phyloP scores from a whole-genome alignment of 1,139 yeast species.

The Magnusiomyces fungicola region DNA sequence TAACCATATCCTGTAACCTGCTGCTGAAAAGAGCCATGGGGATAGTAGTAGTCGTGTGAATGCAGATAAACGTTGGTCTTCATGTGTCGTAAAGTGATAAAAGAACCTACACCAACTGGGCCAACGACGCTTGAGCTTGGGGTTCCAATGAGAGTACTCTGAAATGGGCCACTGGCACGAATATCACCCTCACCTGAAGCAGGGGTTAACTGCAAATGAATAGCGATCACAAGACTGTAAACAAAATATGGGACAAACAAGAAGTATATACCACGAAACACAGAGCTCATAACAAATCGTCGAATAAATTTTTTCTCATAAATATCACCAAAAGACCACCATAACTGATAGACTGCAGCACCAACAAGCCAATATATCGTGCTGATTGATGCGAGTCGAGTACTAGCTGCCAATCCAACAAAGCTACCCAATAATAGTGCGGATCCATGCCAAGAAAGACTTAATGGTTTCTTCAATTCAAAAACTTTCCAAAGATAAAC shows the following conservation, averaged over 20 bases:
- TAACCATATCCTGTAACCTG: constrained; percentile 58
- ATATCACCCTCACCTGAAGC: constrained; percentile 44
- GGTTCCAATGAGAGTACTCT: constrained; percentile 42
- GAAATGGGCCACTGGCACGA: constrained; percentile 52
- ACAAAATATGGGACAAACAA: constrained; percentile 44
- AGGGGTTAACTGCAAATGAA: constrained; percentile 46
- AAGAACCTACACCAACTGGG: constrained; percentile 56
- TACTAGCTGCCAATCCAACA: constrained; percentile 46
- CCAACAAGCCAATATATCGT: constrained; percentile 46
- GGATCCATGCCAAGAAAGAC: constrained; percentile 40
- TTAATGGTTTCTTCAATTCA: constrained; percentile 35
- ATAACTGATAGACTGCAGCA: constrained; percentile 40
- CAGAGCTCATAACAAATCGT: constrained; percentile 31
- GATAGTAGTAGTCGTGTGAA: constrained; percentile 51
- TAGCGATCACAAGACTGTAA: constrained; percentile 42
- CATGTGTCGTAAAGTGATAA: constrained; percentile 59
- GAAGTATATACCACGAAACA: constrained; percentile 31
- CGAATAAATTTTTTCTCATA: constrained; percentile 31
- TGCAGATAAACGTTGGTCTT: constrained; percentile 59
- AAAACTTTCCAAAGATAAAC: constrained; percentile 41
- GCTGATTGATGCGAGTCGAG: constrained; percentile 49
- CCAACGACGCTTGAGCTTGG: constrained; percentile 38
- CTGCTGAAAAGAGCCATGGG: constrained; percentile 52
- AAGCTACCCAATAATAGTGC: constrained; percentile 42
- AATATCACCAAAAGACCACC: constrained; percentile 56